A percentile compares a stretch with the other conserved stretches of the same genome.
phyloP scores from a whole-genome alignment of 805 yeast species.

The Cyberlindnera suaveolens region DNA sequence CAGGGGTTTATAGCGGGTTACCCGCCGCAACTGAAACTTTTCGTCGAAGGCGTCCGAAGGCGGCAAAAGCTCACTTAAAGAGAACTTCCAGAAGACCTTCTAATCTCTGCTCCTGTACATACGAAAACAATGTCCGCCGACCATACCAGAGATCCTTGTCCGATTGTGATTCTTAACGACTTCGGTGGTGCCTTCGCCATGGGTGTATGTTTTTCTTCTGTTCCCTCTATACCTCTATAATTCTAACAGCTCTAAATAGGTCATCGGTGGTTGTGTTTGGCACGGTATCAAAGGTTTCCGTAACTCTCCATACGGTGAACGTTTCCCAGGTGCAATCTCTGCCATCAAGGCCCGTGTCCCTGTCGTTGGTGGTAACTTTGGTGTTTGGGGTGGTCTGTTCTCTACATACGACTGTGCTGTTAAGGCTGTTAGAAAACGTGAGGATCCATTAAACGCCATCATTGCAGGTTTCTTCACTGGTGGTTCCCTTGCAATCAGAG shows the following conservation, averaged over 20 bases:
- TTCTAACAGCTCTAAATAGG: conserved; percentile 6
- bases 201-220: conserved; percentile 52
- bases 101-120: background rate
- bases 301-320: conserved; percentile 95
- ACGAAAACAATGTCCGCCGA: conserved; percentile 68
- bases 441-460: conserved; percentile 97
- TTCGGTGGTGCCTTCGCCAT: conserved; percentile 99
- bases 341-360: conserved; percentile 97
- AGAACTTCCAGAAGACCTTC: background rate
- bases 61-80: no score
- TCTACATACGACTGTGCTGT: conserved; percentile 94
- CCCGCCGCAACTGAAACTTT: no score
- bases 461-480: conserved; percentile 98
- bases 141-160: conserved; percentile 99
- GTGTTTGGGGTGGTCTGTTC: conserved; percentile 99
- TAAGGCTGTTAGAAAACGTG: conserved; percentile 93
- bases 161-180: conserved; percentile 90
- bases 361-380: conserved; percentile 97
- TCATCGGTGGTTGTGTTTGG: conserved; percentile 97
- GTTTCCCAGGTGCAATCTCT: conserved; percentile 80
- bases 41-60: no score
- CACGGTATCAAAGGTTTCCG: conserved; percentile 98
- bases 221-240: background rate
- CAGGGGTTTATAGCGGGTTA: no score
- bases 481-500: conserved; percentile 96